Percentiles rank a stretch among this genome's conserved stretches.
phyloP scores from a whole-genome alignment of 2,329 filamentous ascomycete genomes.

The Trichoderma sp. region DNA sequence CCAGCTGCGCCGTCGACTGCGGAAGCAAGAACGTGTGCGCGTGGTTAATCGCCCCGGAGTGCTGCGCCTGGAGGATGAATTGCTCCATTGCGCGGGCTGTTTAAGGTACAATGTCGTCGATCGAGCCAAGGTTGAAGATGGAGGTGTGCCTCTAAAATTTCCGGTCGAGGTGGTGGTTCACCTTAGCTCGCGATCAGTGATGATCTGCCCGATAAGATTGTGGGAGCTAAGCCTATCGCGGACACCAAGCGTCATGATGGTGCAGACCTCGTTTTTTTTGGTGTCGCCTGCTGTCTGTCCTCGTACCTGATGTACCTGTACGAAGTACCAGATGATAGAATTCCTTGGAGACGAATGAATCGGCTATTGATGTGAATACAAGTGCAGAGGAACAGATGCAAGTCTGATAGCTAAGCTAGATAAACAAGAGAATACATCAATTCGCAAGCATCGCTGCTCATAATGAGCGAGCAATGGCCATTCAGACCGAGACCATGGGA shows the following conservation, averaged over 20 bases:
- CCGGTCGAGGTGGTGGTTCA: not conserved
- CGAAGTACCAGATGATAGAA: no score
- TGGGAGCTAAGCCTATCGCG: not conserved
- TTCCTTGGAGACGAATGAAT: no score
- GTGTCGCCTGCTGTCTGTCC: not conserved
- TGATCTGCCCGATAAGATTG: slow-evolving; percentile 9
- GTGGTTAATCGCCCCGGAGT: slow-evolving; percentile 31
- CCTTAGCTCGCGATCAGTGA: not conserved
- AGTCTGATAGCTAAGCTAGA: no score
- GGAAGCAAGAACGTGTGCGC: slow-evolving; percentile 31
- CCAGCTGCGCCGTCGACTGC: slow-evolving; percentile 28
- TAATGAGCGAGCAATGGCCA: no score
- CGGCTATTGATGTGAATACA: no score
- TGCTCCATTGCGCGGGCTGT: slow-evolving; percentile 30
- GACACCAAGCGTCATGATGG: not conserved
- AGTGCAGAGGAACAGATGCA: no score
- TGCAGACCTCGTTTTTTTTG: not conserved
- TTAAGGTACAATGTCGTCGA: not conserved
- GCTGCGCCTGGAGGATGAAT: slow-evolving; percentile 32
- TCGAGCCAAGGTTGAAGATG: not conserved
- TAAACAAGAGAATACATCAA: no score
- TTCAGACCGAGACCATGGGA: no score
- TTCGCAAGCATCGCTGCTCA: no score
- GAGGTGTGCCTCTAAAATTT: not conserved
- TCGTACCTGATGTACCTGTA: no score